Conservation (phyloP, 495 filamentous ascomycete species). For the Glarea lozoyensis region DNA sequence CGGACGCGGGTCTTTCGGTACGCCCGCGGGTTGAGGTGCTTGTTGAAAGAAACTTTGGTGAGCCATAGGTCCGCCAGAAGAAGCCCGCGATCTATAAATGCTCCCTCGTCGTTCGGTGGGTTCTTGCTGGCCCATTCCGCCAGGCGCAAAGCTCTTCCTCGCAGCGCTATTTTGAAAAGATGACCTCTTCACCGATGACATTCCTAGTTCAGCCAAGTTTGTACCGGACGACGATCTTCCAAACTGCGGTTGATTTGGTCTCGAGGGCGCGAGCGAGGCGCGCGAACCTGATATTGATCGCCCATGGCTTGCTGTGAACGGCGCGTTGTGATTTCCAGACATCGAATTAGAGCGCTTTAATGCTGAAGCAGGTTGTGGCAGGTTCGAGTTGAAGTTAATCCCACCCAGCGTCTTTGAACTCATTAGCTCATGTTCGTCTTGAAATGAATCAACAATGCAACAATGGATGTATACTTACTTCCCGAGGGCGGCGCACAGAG, state of each 20-base stretch:
- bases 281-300: slow-evolving; percentile 75
- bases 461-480: slow-evolving; percentile 36
- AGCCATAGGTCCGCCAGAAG: slow-evolving; percentile 45
- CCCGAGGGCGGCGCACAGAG: slow-evolving; percentile 59
- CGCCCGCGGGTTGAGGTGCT: slow-evolving; percentile 65
- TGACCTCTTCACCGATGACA: slow-evolving; percentile 79
- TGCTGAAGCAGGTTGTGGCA: slow-evolving; percentile 78
- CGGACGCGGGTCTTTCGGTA: slow-evolving; percentile 81
- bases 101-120: slow-evolving; percentile 69
- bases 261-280: slow-evolving; percentile 70
- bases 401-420: slow-evolving; percentile 55
- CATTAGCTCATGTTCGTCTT: slow-evolving; percentile 9
- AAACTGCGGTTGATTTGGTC: slow-evolving; percentile 79
- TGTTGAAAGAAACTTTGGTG: slow-evolving; percentile 91
- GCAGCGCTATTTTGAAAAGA: slow-evolving; percentile 59
- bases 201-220: slow-evolving; percentile 64
- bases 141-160: slow-evolving; percentile 64
- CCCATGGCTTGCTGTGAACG: slow-evolving; percentile 58
- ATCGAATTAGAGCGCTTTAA: slow-evolving; percentile 90
- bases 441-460: background rate
- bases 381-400: slow-evolving; percentile 59
- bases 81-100: slow-evolving; percentile 62
- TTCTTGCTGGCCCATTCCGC: slow-evolving; percentile 39
- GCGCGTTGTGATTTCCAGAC: slow-evolving; percentile 49
- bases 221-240: slow-evolving; percentile 72